Percentiles rank a stretch among this genome's conserved stretches.
These are phyloP conservation scores for Vinca minor DNA, from an alignment of 257 asterid species.

Conservation along the genomic window DNA sequence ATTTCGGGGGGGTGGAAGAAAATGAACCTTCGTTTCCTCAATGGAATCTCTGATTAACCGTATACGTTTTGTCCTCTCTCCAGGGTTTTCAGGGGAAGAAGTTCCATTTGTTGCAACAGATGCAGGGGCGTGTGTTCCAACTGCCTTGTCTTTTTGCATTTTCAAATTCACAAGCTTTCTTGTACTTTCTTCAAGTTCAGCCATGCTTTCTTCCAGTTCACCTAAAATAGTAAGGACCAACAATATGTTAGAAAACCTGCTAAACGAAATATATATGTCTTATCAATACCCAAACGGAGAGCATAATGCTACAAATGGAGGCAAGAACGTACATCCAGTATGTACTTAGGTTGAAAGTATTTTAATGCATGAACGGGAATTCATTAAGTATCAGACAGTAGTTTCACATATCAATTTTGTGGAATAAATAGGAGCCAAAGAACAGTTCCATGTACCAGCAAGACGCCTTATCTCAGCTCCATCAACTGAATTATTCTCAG, in stretches of 20 bases:
- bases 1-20: conserved; percentile 10
- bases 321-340: background rate
- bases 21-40: conserved; percentile 71
- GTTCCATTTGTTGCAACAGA: conserved; percentile 60
- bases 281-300: background rate
- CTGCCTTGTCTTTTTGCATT: conserved; percentile 76
- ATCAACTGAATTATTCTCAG: conserved; percentile 49
- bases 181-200: conserved; percentile 90
- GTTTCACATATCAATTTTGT: background rate
- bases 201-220: conserved; percentile 83
- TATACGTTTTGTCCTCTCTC: conserved; percentile 58
- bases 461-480: conserved; percentile 65
- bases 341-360: background rate
- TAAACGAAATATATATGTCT: conserved; percentile 6
- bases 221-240: conserved; percentile 36
- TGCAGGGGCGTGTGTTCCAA: conserved; percentile 57
- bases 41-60: conserved; percentile 66
- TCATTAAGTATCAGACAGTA: background rate
- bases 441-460: conserved; percentile 42
- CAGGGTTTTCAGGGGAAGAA: conserved; percentile 67
- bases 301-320: background rate
- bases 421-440: background rate
- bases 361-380: background rate
- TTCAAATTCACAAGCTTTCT: conserved; percentile 67
- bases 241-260: background rate